phyloP scores from a whole-genome alignment of 75 land plant genomes.

The Picea glauca region DNA sequence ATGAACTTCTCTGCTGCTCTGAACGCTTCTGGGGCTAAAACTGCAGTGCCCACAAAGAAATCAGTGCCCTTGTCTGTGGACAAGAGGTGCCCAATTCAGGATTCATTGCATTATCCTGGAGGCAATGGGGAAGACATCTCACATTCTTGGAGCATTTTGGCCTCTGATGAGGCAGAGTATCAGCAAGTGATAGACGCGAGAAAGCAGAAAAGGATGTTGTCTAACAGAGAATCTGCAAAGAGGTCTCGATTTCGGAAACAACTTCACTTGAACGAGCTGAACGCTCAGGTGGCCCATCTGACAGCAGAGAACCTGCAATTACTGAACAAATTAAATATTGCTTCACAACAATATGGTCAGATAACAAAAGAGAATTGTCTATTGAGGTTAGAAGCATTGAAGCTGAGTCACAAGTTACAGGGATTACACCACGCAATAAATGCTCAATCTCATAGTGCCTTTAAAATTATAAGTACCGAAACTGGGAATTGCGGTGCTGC shows the following conservation, averaged over 20 bases:
- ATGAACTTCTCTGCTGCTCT: background rate
- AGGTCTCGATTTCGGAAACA: conserved; percentile 69
- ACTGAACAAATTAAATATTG: conserved; percentile 35
- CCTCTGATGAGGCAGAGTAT: conserved; percentile 49
- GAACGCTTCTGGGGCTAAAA: background rate
- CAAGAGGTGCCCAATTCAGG: background rate
- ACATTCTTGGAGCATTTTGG: conserved; percentile 26
- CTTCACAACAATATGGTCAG: conserved; percentile 38
- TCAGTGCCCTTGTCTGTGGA: background rate
- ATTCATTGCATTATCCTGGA: background rate
- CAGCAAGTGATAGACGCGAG: conserved; percentile 43
- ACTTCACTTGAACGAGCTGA: conserved; percentile 64
- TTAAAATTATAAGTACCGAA: background rate
- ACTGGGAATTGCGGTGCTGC: conserved; percentile 1
- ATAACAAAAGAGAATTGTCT: conserved; percentile 43
- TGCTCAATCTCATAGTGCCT: background rate
- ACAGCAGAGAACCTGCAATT: conserved; percentile 49
- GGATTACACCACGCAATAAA: background rate
- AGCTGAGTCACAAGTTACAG: conserved; percentile 42
- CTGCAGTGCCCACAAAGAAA: background rate
- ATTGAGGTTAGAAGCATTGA: conserved; percentile 39
- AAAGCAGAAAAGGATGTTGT: conserved; percentile 61
- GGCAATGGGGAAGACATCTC: background rate
- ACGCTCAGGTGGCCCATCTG: conserved; percentile 57
- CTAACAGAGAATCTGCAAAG: conserved; percentile 78